phyloP scores from a whole-genome alignment of 345 rosid genomes.

The Acer saccharum region DNA sequence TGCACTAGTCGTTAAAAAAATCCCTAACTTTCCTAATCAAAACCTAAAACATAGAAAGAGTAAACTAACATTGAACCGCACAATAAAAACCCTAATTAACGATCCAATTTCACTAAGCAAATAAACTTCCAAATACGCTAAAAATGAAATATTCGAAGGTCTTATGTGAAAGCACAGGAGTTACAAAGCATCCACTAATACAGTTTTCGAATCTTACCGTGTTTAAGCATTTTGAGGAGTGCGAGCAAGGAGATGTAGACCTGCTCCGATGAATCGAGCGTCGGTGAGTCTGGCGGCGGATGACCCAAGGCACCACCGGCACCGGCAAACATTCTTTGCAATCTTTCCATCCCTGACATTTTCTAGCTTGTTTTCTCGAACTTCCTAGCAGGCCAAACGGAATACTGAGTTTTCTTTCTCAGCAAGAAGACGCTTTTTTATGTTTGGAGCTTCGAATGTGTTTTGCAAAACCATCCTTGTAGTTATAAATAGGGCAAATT shows the following conservation, averaged over 20 bases:
- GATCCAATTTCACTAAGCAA: neutral
- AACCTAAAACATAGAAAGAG: neutral
- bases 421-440: slow-evolving; percentile 17
- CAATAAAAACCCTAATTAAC: slow-evolving; percentile 18
- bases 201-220: slow-evolving; percentile 40
- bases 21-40: neutral
- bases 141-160: neutral
- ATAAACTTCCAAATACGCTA: neutral
- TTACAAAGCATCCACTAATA: neutral
- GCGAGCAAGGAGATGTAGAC: slow-evolving; percentile 98
- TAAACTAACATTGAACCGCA: slow-evolving; percentile 2
- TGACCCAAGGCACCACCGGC: slow-evolving; percentile 88
- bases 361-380: neutral
- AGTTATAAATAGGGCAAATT: too few species aligned
- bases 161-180: neutral
- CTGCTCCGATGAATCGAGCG: slow-evolving; percentile 94
- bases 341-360: slow-evolving; percentile 76
- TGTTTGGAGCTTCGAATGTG: neutral
- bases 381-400: slow-evolving; percentile 6
- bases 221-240: slow-evolving; percentile 96
- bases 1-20: neutral
- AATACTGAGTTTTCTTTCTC: slow-evolving; percentile 12
- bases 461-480: neutral
- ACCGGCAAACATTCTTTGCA: slow-evolving; percentile 87
- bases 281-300: slow-evolving; percentile 90